Conservation (phyloP, 2,329 filamentous ascomycete species). For the Beauveria asiatica region DNA sequence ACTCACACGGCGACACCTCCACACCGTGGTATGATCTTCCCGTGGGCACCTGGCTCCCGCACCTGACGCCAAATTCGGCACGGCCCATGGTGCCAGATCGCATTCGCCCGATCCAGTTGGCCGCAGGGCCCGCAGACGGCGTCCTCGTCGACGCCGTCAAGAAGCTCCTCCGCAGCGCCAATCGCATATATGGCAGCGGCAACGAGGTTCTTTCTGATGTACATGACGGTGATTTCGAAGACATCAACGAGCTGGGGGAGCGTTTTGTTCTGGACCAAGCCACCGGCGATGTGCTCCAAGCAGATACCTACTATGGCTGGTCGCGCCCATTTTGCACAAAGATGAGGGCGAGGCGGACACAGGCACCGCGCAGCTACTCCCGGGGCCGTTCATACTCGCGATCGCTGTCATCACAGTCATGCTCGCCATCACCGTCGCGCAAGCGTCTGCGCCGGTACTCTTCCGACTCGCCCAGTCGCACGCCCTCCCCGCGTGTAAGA, state of each 20-base stretch:
- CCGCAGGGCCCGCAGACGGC: conserved; percentile 58
- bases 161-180: conserved; percentile 58
- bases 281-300: conserved; percentile 55
- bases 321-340: conserved; percentile 70
- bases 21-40: conserved; percentile 76
- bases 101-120: conserved; percentile 64
- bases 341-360: conserved; percentile 49
- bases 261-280: conserved; percentile 54
- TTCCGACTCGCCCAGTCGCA: conserved; percentile 18
- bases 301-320: conserved; percentile 84
- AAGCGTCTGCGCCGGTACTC: conserved; percentile 22
- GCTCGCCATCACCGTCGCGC: conserved; percentile 24
- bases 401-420: conserved; percentile 19
- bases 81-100: conserved; percentile 63
- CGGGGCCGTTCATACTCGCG: conserved; percentile 24
- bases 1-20: conserved; percentile 65
- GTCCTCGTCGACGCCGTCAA: conserved; percentile 61
- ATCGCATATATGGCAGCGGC: conserved; percentile 54
- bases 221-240: conserved; percentile 27
- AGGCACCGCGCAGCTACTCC: conserved; percentile 12
- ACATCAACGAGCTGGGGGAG: conserved; percentile 71
- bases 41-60: conserved; percentile 71
- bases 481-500: conserved; percentile 14
- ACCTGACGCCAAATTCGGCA: conserved; percentile 67
- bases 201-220: conserved; percentile 15